A percentile compares a stretch with the other conserved stretches of the same genome.
Evolutionary conservation across 345 rosid species (phyloP).

Genomic region (Gossypioides kirkii): DNA sequence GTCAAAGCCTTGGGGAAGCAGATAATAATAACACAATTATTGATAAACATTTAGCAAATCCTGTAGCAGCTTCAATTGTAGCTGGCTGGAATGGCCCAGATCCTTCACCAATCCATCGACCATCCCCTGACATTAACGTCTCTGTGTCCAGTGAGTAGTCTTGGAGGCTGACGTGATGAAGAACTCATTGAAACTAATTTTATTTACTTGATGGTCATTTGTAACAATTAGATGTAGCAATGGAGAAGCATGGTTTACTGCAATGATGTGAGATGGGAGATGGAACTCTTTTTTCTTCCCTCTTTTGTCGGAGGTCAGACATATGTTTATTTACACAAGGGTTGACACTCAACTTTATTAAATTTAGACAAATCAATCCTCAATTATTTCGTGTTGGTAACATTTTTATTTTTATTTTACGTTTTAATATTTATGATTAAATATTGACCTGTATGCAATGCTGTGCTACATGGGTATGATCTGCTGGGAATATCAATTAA

Average conservation of each 20-base stretch:
- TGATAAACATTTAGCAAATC: conserved; percentile 8
- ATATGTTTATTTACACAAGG: not conserved
- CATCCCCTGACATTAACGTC: conserved; percentile 48
- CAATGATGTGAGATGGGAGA: not conserved
- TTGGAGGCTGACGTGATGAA: not conserved
- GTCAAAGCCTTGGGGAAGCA: not conserved
- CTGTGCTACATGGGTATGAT: too few relatives aligned
- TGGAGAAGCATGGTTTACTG: not conserved
- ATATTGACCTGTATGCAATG: too few relatives aligned
- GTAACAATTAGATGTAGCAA: not conserved
- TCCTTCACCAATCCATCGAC: conserved; percentile 25
- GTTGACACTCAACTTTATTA: not conserved
- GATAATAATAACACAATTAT: conserved; percentile 2
- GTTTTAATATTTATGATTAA: too few relatives aligned
- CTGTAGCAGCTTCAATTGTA: conserved; percentile 1
- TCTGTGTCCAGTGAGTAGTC: conserved; percentile 35
- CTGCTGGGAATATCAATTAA: too few relatives aligned
- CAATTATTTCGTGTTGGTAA: not conserved
- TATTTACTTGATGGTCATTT: not conserved
- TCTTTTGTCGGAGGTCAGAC: not conserved
- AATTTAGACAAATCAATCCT: not conserved
- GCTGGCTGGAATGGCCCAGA: conserved; percentile 32
- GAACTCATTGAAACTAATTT: conserved; percentile 2
- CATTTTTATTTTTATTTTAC: not conserved
- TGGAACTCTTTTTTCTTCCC: not conserved